Percentiles rank a stretch among this genome's conserved stretches.
Conservation (phyloP, 495 filamentous ascomycete species). For the Trichocladium uniseriatum region DNA sequence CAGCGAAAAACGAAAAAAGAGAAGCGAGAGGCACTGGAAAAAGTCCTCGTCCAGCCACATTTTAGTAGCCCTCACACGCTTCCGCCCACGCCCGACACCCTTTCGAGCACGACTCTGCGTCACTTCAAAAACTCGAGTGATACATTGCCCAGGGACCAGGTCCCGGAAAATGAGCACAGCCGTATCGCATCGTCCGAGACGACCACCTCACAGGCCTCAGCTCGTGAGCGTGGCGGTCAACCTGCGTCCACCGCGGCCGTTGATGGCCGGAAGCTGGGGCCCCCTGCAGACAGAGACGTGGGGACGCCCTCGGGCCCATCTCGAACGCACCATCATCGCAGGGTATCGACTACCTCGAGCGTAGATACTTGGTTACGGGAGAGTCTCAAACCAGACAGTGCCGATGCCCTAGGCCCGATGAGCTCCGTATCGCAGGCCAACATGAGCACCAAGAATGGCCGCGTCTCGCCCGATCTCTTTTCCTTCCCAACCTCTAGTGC, state of each 20-base stretch:
- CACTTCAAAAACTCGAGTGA: conserved; percentile 20
- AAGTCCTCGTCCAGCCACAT: conserved; percentile 30
- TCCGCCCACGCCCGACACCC: conserved; percentile 48
- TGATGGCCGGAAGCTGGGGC: conserved; percentile 14
- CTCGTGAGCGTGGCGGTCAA: conserved; percentile 6
- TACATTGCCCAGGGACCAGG: conserved; percentile 20
- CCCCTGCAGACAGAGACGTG: not conserved
- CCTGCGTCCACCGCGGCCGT: conserved; percentile 21
- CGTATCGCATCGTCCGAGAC: conserved; percentile 16
- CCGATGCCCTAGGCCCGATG: conserved; percentile 12
- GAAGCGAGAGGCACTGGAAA: conserved; percentile 34
- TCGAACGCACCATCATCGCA: conserved; percentile 16
- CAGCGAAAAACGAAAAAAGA: conserved; percentile 29
- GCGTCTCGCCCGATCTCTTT: conserved; percentile 38
- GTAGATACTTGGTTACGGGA: conserved; percentile 39
- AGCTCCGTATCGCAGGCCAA: conserved; percentile 21
- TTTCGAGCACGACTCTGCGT: conserved; percentile 42
- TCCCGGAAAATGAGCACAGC: conserved; percentile 15
- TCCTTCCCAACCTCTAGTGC: conserved; percentile 30
- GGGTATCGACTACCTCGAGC: conserved; percentile 22
- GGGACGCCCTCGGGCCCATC: conserved; percentile 6
- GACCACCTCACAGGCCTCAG: conserved; percentile 15
- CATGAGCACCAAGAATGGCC: conserved; percentile 11
- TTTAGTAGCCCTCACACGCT: conserved; percentile 26
- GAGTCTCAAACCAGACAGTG: conserved; percentile 28